Percentiles rank a stretch among this genome's conserved stretches.
phyloP scores from a whole-genome alignment of 495 filamentous ascomycete species.

The Achaetomiella virescens region DNA sequence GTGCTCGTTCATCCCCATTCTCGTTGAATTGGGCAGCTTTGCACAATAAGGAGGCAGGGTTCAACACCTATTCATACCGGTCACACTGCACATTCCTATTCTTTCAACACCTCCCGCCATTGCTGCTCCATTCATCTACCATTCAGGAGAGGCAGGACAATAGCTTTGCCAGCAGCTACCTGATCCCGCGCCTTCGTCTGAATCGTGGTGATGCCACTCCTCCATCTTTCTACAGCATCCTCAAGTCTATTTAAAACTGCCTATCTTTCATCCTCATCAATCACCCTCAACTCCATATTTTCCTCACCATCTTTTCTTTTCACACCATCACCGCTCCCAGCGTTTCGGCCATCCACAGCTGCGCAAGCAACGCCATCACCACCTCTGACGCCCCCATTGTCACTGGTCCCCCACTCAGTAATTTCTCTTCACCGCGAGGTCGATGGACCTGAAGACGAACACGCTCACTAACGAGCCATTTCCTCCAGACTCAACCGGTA shows the following conservation, averaged over 20 bases:
- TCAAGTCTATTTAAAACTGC: background rate
- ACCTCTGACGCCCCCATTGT: background rate
- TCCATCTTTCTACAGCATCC: background rate
- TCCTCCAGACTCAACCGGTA: slow-evolving; percentile 66
- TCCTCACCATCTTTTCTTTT: background rate
- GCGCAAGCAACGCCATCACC: background rate
- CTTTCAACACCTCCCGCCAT: background rate
- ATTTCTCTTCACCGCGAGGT: background rate
- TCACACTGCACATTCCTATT: background rate
- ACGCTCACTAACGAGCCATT: slow-evolving; percentile 13
- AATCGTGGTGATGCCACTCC: background rate
- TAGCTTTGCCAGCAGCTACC: background rate
- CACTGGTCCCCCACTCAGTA: background rate
- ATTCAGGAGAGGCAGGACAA: slow-evolving; percentile 4
- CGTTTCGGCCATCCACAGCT: background rate
- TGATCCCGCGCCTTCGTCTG: background rate
- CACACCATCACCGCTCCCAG: background rate
- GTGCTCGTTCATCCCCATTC: background rate
- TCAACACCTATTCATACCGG: background rate
- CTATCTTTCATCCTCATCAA: background rate
- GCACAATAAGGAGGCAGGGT: background rate
- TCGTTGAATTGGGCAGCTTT: background rate
- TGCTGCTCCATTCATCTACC: background rate
- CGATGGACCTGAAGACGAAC: slow-evolving; percentile 8
- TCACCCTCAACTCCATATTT: background rate